Conservation (phyloP, 1,139 yeast species). For the Starmera stellimalicola region DNA sequence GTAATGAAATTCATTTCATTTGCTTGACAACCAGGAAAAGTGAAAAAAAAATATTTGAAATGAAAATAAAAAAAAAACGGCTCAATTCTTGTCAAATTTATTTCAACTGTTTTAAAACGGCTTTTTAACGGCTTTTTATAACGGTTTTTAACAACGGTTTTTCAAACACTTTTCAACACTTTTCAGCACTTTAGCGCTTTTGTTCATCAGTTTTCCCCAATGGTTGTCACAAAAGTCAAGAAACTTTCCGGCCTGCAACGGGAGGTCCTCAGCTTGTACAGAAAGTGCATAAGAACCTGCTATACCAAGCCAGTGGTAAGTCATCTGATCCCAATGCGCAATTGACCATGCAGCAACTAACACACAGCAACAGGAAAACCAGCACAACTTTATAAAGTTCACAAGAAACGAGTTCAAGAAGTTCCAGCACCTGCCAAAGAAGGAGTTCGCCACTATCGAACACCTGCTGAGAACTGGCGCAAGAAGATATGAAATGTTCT, state of each 20-base stretch:
- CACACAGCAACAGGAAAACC: conserved; percentile 17
- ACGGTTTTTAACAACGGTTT: no score
- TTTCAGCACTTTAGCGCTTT: no score
- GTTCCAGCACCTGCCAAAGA: conserved; percentile 49
- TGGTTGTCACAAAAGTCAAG: conserved; percentile 11
- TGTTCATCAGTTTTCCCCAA: no score
- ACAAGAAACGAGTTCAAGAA: conserved; percentile 53
- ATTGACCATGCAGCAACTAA: background rate
- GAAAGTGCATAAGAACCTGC: conserved; percentile 46
- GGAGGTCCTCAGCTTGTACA: conserved; percentile 55
- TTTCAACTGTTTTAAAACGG: no score
- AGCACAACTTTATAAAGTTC: conserved; percentile 25
- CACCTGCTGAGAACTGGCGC: conserved; percentile 73
- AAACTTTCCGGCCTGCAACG: conserved; percentile 50
- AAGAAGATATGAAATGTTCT: conserved; percentile 63
- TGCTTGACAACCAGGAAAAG: no score
- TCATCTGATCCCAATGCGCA: conserved; percentile 1
- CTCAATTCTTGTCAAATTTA: no score
- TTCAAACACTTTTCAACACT: no score
- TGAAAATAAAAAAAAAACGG: background rate
- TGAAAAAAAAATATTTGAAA: no score
- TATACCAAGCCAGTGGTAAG: conserved; percentile 44
- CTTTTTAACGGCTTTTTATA: no score
- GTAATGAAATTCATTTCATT: no score
- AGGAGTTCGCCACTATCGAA: conserved; percentile 82